A percentile compares a stretch with the other conserved stretches of the same genome.
phyloP scores from a whole-genome alignment of 139 green algal species.

The Chlamydomonas applanata region DNA sequence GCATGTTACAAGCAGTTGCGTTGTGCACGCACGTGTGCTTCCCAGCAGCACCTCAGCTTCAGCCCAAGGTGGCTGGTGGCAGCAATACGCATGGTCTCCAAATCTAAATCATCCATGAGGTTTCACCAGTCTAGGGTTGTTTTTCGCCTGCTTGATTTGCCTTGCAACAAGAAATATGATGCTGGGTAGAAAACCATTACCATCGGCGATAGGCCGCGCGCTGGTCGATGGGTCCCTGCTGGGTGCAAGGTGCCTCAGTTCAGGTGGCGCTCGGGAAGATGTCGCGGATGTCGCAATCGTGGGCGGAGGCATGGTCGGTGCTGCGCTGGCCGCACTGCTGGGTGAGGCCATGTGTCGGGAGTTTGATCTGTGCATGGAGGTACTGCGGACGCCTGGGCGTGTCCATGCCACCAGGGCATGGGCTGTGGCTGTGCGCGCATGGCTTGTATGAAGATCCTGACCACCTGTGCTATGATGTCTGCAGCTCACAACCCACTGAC shows the following conservation, averaged over 20 bases:
- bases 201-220: not conserved
- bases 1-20: too few species aligned
- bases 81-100: too few species aligned
- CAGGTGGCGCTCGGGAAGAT: not conserved
- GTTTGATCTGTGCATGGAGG: not conserved
- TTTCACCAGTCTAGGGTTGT: too few species aligned
- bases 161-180: too few species aligned
- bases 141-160: too few species aligned
- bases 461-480: not conserved
- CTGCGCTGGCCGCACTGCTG: conserved; percentile 62
- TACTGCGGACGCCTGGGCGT: too few species aligned
- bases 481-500: conserved; percentile 58
- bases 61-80: too few species aligned
- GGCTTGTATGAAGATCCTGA: not conserved
- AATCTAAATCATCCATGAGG: too few species aligned
- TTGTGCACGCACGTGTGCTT: too few species aligned
- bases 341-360: conserved; percentile 31
- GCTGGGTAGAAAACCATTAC: too few species aligned
- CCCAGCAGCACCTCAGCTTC: too few species aligned
- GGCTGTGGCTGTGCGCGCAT: too few species aligned
- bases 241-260: conserved; percentile 11
- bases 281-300: conserved; percentile 66
- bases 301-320: conserved; percentile 72
- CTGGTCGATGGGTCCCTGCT: not conserved
- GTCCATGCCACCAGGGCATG: not conserved